Base-by-base conservation (phyloP, 257 asterid genomes). In the Osmanthus fragrans region DNA sequence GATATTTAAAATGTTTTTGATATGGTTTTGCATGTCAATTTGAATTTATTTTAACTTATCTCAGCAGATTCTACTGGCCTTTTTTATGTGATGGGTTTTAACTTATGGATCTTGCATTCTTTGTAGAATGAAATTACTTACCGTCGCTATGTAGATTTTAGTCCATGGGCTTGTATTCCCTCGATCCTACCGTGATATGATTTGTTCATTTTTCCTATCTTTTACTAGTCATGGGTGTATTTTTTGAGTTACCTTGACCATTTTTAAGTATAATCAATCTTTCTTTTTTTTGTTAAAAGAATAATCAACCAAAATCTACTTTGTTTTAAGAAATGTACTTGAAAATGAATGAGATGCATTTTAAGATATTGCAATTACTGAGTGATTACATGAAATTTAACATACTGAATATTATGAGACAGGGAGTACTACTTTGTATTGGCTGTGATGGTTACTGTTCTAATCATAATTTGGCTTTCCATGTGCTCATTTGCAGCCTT, bases 401-500 rank as follows among this genome's bases (percentile, higher is more conserved):
- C 15, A 58, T 63, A 5, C 21, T 23, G 33, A 27, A 25, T 63
- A 25, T 3, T 63, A 32, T 27, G 8, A 63, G 36, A 23, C n/a
- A 23, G 29, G 69, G 36, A 27, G 18, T 63, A 63, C 36, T 63
- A n/a, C n/a, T 63, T 27, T 10, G 34, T 63, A 25, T 27, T 27
- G 7, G 68, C 19, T 27, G 18, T 63, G 69, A 63, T 27, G 34
- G 12, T 51, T 51, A 10, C 6, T 49, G 21, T 56, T 56, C 34
- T 27, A 63, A 63, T 63, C 19, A 3, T 27, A 27, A 60, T 25
- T 60, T 60, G 67, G 32, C 29, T 23, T 60, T 72, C 72, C 39
- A 9, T 36, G n/a, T 77, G 82, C 67, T 60, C 64, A 25, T 79
- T 79, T 81, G 89, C 92, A 94, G 97, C 98, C 98, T 69, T 94